Percentiles rank a stretch among this genome's conserved stretches.
These are phyloP conservation scores for Phytophthora sp. DNA, from an alignment of 352 stramenopile genomes.

Conservation along the genomic window DNA sequence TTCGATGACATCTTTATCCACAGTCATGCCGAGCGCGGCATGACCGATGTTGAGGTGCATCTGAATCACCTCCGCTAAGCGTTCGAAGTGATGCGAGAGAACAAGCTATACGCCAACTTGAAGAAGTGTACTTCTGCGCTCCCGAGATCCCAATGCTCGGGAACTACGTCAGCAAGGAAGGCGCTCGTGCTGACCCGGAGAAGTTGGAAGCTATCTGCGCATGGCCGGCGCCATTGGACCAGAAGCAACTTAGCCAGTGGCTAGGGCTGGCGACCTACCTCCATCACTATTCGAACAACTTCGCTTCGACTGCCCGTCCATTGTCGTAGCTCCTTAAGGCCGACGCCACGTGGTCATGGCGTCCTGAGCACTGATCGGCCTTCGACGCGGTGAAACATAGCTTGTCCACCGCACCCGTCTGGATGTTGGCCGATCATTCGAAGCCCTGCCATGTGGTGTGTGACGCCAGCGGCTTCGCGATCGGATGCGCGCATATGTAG, in stretches of 20 bases:
- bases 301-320: conserved; percentile 8
- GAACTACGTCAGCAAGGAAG: conserved; percentile 23
- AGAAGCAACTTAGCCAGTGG: conserved; percentile 21
- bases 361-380: conserved; percentile 12
- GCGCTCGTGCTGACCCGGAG: conserved; percentile 21
- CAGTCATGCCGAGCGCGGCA: no score
- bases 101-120: no score
- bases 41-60: no score
- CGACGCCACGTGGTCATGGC: conserved; percentile 20
- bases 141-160: conserved; percentile 37
- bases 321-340: conserved; percentile 27
- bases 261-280: conserved; percentile 28
- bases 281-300: conserved; percentile 27
- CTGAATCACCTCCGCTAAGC: no score
- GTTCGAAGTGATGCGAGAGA: no score
- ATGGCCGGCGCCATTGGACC: neutral
- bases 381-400: conserved; percentile 26
- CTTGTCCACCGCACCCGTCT: neutral
- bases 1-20: no score
- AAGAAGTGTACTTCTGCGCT: neutral
- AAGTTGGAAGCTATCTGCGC: conserved; percentile 26
- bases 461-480: no score
- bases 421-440: neutral
- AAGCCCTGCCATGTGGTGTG: neutral
- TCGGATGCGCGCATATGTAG: no score